Percentiles rank a stretch among this genome's conserved stretches.
Conservation (phyloP, 2,329 filamentous ascomycete species). For the Sarocladium oryzae region DNA sequence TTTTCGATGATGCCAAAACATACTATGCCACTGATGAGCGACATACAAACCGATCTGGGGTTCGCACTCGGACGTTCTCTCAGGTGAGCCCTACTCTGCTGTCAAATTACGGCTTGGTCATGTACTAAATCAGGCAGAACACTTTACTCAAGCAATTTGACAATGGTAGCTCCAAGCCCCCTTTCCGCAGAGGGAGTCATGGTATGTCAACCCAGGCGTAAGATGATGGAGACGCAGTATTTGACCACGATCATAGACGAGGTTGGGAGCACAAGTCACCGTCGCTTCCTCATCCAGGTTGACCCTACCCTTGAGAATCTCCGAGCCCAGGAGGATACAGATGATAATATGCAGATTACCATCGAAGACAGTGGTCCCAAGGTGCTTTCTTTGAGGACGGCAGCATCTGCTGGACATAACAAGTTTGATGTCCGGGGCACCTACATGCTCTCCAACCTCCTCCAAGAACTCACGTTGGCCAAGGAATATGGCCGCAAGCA, state of each 20-base stretch:
- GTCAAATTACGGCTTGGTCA: neutral
- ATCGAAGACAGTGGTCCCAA: slow-evolving; percentile 95
- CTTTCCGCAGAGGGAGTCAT: slow-evolving; percentile 53
- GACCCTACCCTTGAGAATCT: slow-evolving; percentile 75
- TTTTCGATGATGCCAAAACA: slow-evolving; percentile 52
- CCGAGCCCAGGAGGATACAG: slow-evolving; percentile 81
- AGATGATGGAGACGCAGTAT: neutral
- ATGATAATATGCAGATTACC: slow-evolving; percentile 93
- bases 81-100: slow-evolving; percentile 36
- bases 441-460: slow-evolving; percentile 93
- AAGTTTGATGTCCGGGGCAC: slow-evolving; percentile 88
- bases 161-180: slow-evolving; percentile 43
- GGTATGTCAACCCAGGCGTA: slow-evolving; percentile 31
- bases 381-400: slow-evolving; percentile 77
- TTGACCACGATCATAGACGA: slow-evolving; percentile 56
- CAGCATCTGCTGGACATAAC: slow-evolving; percentile 78
- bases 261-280: slow-evolving; percentile 41
- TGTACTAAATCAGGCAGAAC: slow-evolving; percentile 32
- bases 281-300: slow-evolving; percentile 82
- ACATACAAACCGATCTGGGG: slow-evolving; percentile 41
- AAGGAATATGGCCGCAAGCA: slow-evolving; percentile 85
- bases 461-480: slow-evolving; percentile 90
- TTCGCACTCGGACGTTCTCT: slow-evolving; percentile 50
- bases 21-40: slow-evolving; percentile 53
- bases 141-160: slow-evolving; percentile 47